Conservation (phyloP, 164 flowering plant species). For the Echeveria elegans region DNA sequence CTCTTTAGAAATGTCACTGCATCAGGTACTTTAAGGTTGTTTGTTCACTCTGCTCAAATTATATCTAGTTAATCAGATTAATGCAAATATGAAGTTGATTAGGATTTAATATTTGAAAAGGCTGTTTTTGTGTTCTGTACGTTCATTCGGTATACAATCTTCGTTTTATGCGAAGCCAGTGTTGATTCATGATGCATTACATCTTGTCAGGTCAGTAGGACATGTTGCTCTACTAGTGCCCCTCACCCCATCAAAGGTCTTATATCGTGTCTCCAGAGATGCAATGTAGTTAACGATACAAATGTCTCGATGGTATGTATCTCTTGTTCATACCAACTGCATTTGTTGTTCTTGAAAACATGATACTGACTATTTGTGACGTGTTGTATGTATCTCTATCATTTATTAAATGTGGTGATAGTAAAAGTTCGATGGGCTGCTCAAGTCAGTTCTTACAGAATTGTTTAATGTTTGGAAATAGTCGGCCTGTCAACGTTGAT, state of each 20-base stretch:
- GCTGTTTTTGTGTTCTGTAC: no score
- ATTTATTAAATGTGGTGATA: no score
- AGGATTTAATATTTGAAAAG: background rate
- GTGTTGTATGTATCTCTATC: background rate
- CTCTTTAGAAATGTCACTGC: slow-evolving; percentile 39
- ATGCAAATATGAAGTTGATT: background rate
- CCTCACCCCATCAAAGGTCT: slow-evolving; percentile 15
- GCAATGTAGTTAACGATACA: slow-evolving; percentile 23
- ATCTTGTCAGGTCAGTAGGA: slow-evolving; percentile 30
- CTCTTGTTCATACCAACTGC: slow-evolving; percentile 3
- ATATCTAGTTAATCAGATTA: background rate
- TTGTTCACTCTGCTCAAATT: slow-evolving; percentile 9
- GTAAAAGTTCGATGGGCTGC: no score
- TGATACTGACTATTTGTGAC: background rate
- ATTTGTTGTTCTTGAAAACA: background rate
- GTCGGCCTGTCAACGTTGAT: background rate
- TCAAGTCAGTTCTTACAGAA: no score
- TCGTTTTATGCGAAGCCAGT: background rate
- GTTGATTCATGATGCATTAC: background rate
- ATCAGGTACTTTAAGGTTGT: slow-evolving; percentile 44
- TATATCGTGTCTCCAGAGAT: slow-evolving; percentile 24
- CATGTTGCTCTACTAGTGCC: slow-evolving; percentile 22
- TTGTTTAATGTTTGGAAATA: background rate
- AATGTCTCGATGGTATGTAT: slow-evolving; percentile 40
- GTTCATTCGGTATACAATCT: background rate